Conservation (phyloP, 768 basidiomycete genomes). For the Tubosaeta brunneosetosa region DNA sequence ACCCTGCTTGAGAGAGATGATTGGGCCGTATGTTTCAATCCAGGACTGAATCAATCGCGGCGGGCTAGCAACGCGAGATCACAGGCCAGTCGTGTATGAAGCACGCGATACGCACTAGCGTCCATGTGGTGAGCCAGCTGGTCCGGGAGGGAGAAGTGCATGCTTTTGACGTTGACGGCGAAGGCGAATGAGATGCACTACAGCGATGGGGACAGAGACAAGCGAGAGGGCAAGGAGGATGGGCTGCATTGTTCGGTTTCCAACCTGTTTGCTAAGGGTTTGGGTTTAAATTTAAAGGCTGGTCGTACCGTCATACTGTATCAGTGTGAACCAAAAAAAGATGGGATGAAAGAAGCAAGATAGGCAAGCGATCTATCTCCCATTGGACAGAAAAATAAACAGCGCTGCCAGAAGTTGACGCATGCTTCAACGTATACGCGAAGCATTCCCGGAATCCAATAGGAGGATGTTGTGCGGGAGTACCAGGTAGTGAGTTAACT, state of each 20-base stretch:
- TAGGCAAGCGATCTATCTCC: too few species aligned
- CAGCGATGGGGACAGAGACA: not conserved
- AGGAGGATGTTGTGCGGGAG: too few species aligned
- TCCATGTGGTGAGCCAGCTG: constrained; percentile 16
- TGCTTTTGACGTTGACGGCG: constrained; percentile 4
- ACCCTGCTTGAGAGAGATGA: constrained; percentile 24
- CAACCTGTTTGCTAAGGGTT: not conserved
- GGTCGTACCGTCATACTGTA: not conserved
- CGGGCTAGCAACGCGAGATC: constrained; percentile 2
- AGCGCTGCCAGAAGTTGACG: too few species aligned
- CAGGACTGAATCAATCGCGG: constrained; percentile 19
- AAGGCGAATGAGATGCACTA: constrained; percentile 6
- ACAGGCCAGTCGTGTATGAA: not conserved
- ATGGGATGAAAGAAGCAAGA: too few species aligned
- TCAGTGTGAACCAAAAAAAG: too few species aligned
- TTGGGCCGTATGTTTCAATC: constrained; percentile 25
- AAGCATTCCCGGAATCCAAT: too few species aligned
- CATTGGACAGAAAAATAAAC: too few species aligned
- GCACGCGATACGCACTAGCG: constrained; percentile 10
- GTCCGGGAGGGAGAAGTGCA: constrained; percentile 17
- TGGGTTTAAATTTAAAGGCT: not conserved
- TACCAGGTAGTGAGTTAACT: too few species aligned
- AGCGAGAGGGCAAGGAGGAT: not conserved
- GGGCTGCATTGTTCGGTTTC: not conserved
- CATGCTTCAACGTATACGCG: too few species aligned